Percentiles rank a stretch among this genome's conserved stretches.
Evolutionary conservation across 352 stramenopile genomes (phyloP).

Genomic region (Phytophthora boehmeriae): DNA sequence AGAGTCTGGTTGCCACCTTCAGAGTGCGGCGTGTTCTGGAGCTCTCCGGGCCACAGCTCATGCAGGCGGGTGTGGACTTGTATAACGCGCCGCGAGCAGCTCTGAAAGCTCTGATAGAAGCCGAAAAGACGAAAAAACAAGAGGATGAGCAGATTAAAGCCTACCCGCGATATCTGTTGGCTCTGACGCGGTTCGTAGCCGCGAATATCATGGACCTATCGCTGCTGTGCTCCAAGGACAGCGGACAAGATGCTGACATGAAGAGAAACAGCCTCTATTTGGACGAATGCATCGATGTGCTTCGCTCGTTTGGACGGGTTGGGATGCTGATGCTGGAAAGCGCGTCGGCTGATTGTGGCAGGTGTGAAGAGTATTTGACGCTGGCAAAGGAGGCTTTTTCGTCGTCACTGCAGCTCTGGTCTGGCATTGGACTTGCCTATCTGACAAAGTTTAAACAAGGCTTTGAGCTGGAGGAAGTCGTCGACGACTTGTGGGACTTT

Average conservation of each 20-base stretch:
- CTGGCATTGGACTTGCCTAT: conserved; percentile 62
- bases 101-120: conserved; percentile 37
- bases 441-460: conserved; percentile 70
- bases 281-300: conserved; percentile 72
- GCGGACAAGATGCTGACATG: conserved; percentile 2
- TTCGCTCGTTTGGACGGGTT: conserved; percentile 75
- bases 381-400: conserved; percentile 61
- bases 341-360: conserved; percentile 47
- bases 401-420: conserved; percentile 58
- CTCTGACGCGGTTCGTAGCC: conserved; percentile 55
- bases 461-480: conserved; percentile 71
- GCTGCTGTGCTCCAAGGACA: conserved; percentile 39
- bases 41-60: conserved; percentile 40
- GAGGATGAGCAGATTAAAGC: not conserved
- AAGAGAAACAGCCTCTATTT: conserved; percentile 40
- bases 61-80: conserved; percentile 66
- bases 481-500: conserved; percentile 87
- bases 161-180: conserved; percentile 39
- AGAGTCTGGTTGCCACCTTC: conserved; percentile 28
- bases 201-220: conserved; percentile 70
- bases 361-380: conserved; percentile 62
- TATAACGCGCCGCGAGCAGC: conserved; percentile 67
- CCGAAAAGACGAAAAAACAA: conserved; percentile 22
- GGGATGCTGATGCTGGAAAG: conserved; percentile 66
- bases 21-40: conserved; percentile 33